These are phyloP conservation scores for Scedosporium apiospermum DNA, from an alignment of 2,329 filamentous ascomycete genomes.

Conservation along the genomic window DNA sequence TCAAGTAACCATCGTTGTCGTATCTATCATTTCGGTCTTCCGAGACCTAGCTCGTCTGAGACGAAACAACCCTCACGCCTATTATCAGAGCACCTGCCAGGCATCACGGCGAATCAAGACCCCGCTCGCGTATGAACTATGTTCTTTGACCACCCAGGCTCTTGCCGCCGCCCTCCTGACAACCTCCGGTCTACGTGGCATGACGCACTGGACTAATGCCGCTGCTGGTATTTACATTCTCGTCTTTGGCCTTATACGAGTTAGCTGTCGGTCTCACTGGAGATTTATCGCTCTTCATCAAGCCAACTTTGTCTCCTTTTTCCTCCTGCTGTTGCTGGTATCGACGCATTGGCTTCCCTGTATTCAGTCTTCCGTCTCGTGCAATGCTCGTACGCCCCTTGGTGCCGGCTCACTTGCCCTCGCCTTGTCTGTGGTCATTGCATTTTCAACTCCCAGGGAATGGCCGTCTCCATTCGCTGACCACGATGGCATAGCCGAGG, in stretches of 20 bases:
- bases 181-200: constrained; percentile 22
- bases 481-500: constrained; percentile 4
- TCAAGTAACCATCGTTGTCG: not conserved
- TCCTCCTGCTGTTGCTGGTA: constrained; percentile 24
- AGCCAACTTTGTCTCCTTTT: constrained; percentile 34
- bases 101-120: not conserved
- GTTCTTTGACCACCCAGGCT: constrained; percentile 29
- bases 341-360: constrained; percentile 32
- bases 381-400: constrained; percentile 13
- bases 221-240: constrained; percentile 29
- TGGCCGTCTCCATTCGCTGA: constrained; percentile 24
- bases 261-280: constrained; percentile 30
- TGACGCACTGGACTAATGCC: constrained; percentile 26
- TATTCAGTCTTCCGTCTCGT: constrained; percentile 24
- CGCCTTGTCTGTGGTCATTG: constrained; percentile 26
- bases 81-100: not conserved
- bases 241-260: constrained; percentile 31
- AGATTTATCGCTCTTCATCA: constrained; percentile 37
- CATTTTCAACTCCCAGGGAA: constrained; percentile 36
- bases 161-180: constrained; percentile 28
- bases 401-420: constrained; percentile 14
- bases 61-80: not conserved
- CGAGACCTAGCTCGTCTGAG: not conserved
- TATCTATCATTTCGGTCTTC: not conserved
- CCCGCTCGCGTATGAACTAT: constrained; percentile 29